A percentile compares a stretch with the other conserved stretches of the same genome.
Conservation (phyloP, 2,329 filamentous ascomycete genomes). For the Fusarium tanahbumbuense region DNA sequence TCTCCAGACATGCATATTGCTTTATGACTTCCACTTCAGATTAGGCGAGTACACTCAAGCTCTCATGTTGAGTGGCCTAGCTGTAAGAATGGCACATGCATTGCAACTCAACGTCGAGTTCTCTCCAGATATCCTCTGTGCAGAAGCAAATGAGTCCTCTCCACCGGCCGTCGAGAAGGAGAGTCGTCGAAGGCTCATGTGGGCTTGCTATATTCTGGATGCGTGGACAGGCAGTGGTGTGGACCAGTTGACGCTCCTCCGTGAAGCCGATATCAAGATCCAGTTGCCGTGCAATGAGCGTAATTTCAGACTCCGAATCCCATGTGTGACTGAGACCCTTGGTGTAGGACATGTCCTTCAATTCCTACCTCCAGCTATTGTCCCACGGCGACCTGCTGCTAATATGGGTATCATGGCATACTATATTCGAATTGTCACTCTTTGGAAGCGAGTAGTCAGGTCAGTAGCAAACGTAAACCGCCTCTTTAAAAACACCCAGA, state of each 20-base stretch:
- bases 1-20: conserved; percentile 51
- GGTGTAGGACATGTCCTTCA: conserved; percentile 56
- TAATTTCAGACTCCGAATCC: conserved; percentile 56
- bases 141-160: conserved; percentile 46
- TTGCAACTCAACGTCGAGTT: conserved; percentile 55
- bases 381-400: conserved; percentile 54
- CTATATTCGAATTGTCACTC: conserved; percentile 56
- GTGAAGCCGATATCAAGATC: conserved; percentile 56
- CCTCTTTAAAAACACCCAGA: neutral
- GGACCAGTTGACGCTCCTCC: conserved; percentile 54
- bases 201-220: conserved; percentile 57
- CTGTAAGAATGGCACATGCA: conserved; percentile 57
- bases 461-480: conserved; percentile 37
- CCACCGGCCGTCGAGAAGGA: conserved; percentile 54
- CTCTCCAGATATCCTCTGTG: conserved; percentile 54
- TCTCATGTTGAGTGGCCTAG: conserved; percentile 56
- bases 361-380: conserved; percentile 54
- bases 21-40: conserved; percentile 56
- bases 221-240: conserved; percentile 55
- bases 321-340: conserved; percentile 55
- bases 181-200: conserved; percentile 55
- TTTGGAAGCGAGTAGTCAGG: conserved; percentile 56
- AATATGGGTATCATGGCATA: conserved; percentile 60
- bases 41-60: conserved; percentile 55
- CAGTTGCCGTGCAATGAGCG: conserved; percentile 56